Percentiles rank a stretch among this genome's conserved stretches.
Evolutionary conservation across 208 protist genomes (phyloP).

Genomic region (Blechomonas ayalai): DNA sequence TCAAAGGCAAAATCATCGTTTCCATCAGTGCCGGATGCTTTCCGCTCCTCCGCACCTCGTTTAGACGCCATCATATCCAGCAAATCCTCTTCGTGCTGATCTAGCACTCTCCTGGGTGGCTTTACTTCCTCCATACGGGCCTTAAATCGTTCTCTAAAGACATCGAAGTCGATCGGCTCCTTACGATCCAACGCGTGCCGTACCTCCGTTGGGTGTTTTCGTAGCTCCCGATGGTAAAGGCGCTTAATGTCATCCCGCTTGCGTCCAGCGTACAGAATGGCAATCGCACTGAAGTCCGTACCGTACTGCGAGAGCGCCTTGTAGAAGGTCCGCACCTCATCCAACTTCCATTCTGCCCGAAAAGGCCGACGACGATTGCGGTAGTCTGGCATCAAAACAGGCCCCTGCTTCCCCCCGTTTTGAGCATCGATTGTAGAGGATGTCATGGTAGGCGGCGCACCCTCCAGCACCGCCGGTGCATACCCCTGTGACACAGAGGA

Average conservation of each 20-base stretch:
- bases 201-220: slow-evolving; percentile 41
- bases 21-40: not conserved
- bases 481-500: no score
- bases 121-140: slow-evolving; percentile 25
- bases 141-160: slow-evolving; percentile 40
- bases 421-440: no score
- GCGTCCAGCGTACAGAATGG: slow-evolving; percentile 55
- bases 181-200: slow-evolving; percentile 37
- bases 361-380: no score
- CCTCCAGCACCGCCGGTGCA: not conserved
- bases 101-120: slow-evolving; percentile 30
- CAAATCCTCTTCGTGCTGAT: slow-evolving; percentile 50
- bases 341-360: slow-evolving; percentile 61
- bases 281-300: slow-evolving; percentile 84
- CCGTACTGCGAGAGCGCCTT: slow-evolving; percentile 80
- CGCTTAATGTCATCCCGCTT: slow-evolving; percentile 70
- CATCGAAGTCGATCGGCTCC: slow-evolving; percentile 54
- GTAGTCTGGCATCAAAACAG: no score
- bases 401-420: no score
- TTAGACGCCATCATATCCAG: slow-evolving; percentile 27
- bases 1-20: slow-evolving; percentile 5
- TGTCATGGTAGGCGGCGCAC: no score
- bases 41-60: not conserved
- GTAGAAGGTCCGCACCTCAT: slow-evolving; percentile 74
- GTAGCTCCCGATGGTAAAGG: slow-evolving; percentile 75